Conservation (phyloP, 1,284 basidiomycete genomes). For the Ceratobasidium sp. region DNA sequence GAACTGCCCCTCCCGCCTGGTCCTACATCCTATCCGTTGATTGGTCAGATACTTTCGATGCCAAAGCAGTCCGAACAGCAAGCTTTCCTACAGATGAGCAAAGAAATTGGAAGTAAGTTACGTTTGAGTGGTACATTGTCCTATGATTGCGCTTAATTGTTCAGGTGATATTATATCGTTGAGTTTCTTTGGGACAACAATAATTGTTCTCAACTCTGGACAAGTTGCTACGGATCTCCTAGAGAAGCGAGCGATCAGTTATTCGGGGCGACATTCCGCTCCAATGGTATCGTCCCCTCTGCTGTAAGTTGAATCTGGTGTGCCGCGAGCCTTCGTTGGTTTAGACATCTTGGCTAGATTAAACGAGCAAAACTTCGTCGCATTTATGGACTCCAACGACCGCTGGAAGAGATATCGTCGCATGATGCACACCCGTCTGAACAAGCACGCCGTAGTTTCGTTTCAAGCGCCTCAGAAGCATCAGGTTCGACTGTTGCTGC, state of each 20-base stretch:
- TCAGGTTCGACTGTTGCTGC: not conserved
- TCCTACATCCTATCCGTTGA: conserved; percentile 14
- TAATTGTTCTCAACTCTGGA: conserved; percentile 64
- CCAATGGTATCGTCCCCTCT: conserved; percentile 15
- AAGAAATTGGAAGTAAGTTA: conserved; percentile 5
- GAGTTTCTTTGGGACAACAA: conserved; percentile 62
- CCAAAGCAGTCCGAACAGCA: not conserved
- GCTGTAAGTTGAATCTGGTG: not conserved
- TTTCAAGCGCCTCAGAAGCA: not conserved
- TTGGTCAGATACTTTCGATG: conserved; percentile 20
- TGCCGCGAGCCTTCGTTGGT: not conserved
- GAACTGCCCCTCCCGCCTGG: conserved; percentile 7
- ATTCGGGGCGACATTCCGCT: conserved; percentile 59
- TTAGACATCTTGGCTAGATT: too few relatives aligned
- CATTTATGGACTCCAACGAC: conserved; percentile 16
- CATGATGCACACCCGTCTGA: conserved; percentile 3
- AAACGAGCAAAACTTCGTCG: conserved; percentile 11
- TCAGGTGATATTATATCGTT: conserved; percentile 64
- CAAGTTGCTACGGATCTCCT: conserved; percentile 62
- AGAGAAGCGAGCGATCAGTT: conserved; percentile 61
- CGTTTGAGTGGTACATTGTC: too few relatives aligned
- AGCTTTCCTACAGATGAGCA: conserved; percentile 1
- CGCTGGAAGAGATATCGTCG: conserved; percentile 16
- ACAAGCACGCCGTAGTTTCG: not conserved
- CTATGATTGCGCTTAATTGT: too few relatives aligned